These are phyloP conservation scores for Candida insectorum DNA, from an alignment of 805 yeast species.

Conservation along the genomic window DNA sequence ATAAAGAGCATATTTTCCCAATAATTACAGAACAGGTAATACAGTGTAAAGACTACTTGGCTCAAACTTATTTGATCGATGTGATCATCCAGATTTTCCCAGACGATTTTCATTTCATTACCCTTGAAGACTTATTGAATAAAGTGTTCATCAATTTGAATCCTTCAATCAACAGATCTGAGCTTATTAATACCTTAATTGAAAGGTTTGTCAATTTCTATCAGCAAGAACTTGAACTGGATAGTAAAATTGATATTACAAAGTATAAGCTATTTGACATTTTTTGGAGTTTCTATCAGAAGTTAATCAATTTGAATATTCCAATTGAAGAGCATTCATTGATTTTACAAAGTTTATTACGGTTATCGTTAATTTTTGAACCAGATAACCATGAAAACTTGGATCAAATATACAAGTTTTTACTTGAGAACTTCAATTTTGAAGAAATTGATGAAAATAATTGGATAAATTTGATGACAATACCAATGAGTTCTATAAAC, in stretches of 20 bases:
- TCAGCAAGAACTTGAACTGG: conserved; percentile 14
- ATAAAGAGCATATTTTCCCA: conserved; percentile 63
- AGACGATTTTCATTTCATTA: conserved; percentile 79
- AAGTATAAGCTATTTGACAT: conserved; percentile 45
- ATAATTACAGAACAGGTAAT: conserved; percentile 82
- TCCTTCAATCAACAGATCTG: conserved; percentile 66
- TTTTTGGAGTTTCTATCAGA: conserved; percentile 64
- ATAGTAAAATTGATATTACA: conserved; percentile 6
- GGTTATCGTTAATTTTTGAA: conserved; percentile 63
- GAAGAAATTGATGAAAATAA: conserved; percentile 27
- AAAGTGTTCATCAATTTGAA: conserved; percentile 62
- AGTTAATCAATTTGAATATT: conserved; percentile 54
- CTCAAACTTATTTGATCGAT: conserved; percentile 89
- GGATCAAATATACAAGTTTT: conserved; percentile 57
- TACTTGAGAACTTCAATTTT: conserved; percentile 35
- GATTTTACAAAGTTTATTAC: conserved; percentile 62
- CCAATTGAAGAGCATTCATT: conserved; percentile 62
- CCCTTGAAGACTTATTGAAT: conserved; percentile 61
- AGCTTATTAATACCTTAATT: conserved; percentile 65
- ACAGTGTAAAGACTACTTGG: conserved; percentile 87
- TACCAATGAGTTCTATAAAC: conserved; percentile 46
- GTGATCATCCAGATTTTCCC: conserved; percentile 94
- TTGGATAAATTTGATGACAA: conserved; percentile 44
- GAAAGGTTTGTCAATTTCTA: conserved; percentile 61
- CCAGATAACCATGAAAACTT: conserved; percentile 59